These are phyloP conservation scores for Aureoboletus auriporus DNA, from an alignment of 768 basidiomycete genomes.

Conservation along the genomic window DNA sequence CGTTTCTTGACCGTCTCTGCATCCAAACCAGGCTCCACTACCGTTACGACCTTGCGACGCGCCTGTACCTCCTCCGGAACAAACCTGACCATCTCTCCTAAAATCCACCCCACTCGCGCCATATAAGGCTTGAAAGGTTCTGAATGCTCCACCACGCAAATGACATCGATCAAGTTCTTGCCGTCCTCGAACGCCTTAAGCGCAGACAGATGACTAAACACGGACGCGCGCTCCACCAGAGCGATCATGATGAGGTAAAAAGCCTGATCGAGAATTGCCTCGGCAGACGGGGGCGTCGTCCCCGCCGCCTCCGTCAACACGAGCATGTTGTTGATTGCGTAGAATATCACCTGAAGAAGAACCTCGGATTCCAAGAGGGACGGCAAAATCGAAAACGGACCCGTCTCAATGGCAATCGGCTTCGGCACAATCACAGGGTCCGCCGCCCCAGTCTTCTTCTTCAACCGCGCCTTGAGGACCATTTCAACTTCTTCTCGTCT, in stretches of 20 bases:
- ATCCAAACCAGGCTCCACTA: slow-evolving; percentile 36
- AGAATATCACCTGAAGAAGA: slow-evolving; percentile 80
- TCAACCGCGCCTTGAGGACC: slow-evolving; percentile 61
- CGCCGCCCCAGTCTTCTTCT: slow-evolving; percentile 55
- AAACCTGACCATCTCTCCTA: slow-evolving; percentile 53
- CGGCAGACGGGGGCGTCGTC: slow-evolving; percentile 68
- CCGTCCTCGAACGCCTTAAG: slow-evolving; percentile 53
- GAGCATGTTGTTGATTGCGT: slow-evolving; percentile 71
- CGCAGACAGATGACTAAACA: slow-evolving; percentile 59
- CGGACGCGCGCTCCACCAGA: slow-evolving; percentile 60
- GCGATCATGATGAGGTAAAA: slow-evolving; percentile 86
- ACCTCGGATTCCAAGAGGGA: slow-evolving; percentile 65
- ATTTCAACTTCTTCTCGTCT: slow-evolving; percentile 88
- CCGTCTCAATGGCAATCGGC: slow-evolving; percentile 55
- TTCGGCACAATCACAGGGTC: slow-evolving; percentile 78
- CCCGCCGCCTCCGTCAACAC: slow-evolving; percentile 57
- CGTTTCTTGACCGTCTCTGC: slow-evolving; percentile 71
- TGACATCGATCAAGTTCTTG: slow-evolving; percentile 62
- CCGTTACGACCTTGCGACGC: slow-evolving; percentile 43
- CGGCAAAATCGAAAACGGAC: slow-evolving; percentile 67
- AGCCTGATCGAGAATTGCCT: slow-evolving; percentile 86
- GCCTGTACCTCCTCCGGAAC: slow-evolving; percentile 54
- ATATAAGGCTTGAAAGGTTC: slow-evolving; percentile 72
- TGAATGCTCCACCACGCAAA: slow-evolving; percentile 76
- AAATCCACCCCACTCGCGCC: slow-evolving; percentile 71